Evolutionary conservation across 2,329 filamentous ascomycete species (phyloP), one percentile per base, ranked within the genome.

Genomic region (Trichoderma atrobrunneum): DNA sequence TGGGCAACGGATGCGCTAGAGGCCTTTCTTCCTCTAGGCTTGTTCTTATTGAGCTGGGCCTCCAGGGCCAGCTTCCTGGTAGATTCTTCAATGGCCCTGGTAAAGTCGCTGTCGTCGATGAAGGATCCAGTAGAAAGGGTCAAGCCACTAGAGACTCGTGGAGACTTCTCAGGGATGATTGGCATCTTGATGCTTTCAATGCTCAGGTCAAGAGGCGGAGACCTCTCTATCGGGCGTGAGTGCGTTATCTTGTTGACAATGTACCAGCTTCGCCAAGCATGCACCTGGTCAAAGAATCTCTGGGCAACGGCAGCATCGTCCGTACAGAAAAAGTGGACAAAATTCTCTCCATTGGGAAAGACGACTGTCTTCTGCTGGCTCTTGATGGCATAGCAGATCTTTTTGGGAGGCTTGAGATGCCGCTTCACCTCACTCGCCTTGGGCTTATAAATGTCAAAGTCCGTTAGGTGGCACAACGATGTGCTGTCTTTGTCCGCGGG

Each of bases 251-350:
- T 90, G 76, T 93, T 91, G 57, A 93, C 92, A 8, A 98, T 83
- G 78, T 97, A 97, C 94, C 94, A 97, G 80, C 93, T 97, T 72
- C 95, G 89, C 95, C 95, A 98, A 51, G 83, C 84, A 74, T 97
- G 94, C 1, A 97, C 86, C 28, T 87, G 86, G 18, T 87, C 85
- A 77, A 92, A 90, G 82, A 95, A 97, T 16, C 84, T 83, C n/a
- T 87, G 86, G 0, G 93, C 93, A 1, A 90, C 81, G 1, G 84
- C 80, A 6, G 87, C 83, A 76, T 98, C 93, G 59, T 93, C 93
- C 2, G 92, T 93, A 72, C 90, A 91, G 82, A 98, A 97, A 82
- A 95, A 97, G 78, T 98, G 95, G 3, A 97, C 92, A 78, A 94
- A 98, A 76, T 95, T 95, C 66, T 93, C 90, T 3, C 91, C 92